Base-by-base conservation (phyloP, 805 yeast genomes). In the Lachancea sp. region DNA sequence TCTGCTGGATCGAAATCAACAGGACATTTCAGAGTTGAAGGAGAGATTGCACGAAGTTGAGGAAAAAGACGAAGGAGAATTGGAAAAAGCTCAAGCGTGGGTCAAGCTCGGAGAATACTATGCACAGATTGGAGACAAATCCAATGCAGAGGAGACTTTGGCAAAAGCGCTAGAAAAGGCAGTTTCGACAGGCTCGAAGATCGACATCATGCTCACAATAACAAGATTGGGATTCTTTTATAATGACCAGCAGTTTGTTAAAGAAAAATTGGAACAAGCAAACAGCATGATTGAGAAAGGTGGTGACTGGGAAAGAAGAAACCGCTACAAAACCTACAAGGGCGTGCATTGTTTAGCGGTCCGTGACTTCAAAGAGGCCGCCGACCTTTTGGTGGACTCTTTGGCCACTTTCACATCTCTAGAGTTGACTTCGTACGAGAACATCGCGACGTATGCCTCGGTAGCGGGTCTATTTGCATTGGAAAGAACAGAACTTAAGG, bases 241-340 rank as follows among this genome's bases (percentile, higher is more conserved):
- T 65, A 81, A 82, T 58, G 95, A 93, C 67, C 81, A 80, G 60
- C 65, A 69, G 5, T 78, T 78, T 52, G 82, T 85, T 37, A 76
- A 81, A 48, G 79, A 79, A 55, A 82, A 82, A 58, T 74, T 93
- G 52, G 91, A 83, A 45, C 81, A 81, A 54, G 80, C 83, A 16
- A 80, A 84, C 59, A 59, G 70, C 19, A 74, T 87, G 62, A 88
- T 93, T 58, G 98, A 91, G 58, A 85, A 88, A 59, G 99, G 98
- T 45, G 99, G 99, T 50, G 99, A 93, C 65, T 93, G 99, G 99
- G 99, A 93, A 69, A 85, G 99, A 67, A 81, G 96, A 59, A 93
- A 93, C 69, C 73, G 96, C 55, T 88, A 78, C 73, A 93, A 93
- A 71, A 86, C 97, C 5, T 93, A 93, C 67, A 68, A 77, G 47